phyloP scores from a whole-genome alignment of 257 asterid species.

The Solanum bulbocastanum region DNA sequence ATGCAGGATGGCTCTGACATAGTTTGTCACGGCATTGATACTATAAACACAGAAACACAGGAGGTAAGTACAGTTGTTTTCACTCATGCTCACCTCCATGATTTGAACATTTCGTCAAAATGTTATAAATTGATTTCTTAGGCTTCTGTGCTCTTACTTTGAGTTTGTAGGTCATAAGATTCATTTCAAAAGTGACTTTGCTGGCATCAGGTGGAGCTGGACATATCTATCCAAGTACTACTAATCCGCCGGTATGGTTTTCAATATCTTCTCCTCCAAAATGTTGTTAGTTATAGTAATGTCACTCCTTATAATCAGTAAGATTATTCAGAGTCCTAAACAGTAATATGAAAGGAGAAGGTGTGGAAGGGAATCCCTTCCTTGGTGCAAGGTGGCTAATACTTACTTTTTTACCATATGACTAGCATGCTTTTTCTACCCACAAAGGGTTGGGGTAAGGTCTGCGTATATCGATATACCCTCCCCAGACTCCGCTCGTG shows the following conservation, averaged over 20 bases:
- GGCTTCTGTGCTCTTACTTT: not conserved
- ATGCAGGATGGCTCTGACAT: constrained; percentile 76
- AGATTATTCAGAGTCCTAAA: not conserved
- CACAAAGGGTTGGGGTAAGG: not conserved
- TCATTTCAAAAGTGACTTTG: constrained; percentile 79
- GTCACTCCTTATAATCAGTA: not conserved
- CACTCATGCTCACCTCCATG: not conserved
- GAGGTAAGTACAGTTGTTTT: constrained; percentile 37
- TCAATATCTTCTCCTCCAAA: not conserved
- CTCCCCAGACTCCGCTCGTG: not conserved
- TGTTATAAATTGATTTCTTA: not conserved
- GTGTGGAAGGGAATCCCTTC: not conserved
- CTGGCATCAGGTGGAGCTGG: constrained; percentile 99
- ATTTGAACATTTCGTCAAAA: not conserved
- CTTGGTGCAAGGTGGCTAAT: not conserved
- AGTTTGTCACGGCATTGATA: constrained; percentile 81
- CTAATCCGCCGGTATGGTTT: constrained; percentile 76
- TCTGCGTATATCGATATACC: not conserved
- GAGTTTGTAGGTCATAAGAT: constrained; percentile 68
- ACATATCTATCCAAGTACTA: constrained; percentile 91
- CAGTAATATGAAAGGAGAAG: not conserved
- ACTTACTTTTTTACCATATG: not conserved
- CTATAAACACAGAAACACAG: constrained; percentile 66
- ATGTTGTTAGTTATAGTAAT: not conserved
- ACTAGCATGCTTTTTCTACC: not conserved